Base-by-base conservation (phyloP, 2,329 filamentous ascomycete species). In the Aureobasidium sp. region DNA sequence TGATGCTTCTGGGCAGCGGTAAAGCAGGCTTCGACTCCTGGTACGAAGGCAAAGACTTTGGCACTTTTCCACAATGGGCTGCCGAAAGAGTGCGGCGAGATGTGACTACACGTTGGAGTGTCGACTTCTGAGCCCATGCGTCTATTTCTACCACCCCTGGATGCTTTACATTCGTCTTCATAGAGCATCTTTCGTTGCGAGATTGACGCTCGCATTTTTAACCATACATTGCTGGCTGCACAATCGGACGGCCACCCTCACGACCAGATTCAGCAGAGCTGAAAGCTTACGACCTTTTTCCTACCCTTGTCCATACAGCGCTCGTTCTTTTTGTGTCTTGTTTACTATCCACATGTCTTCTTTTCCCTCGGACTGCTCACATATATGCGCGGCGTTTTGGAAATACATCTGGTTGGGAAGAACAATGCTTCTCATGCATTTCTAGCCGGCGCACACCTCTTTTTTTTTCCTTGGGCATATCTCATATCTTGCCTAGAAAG, bases 1-100 rank as follows among this genome's bases (percentile, higher is more conserved):
- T 44, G 27, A 32, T 42, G 39, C 17, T 50, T 11, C 39, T 55
- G 4, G 45, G 45, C 6, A 51, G 39, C 8, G 53, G 45, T 25
- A 51, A 50, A 17, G 53, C 44, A 5, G 39, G 37, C 16, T 41
- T 50, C n/a, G 53, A 54, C 14, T 32, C 29, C 3, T 55, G 53
- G 53, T 45, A 55, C 32, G 40, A 53, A 10, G 32, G 19, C 38
- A 41, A 37, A 6, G 38, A 50, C 19, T 35, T 38, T 39, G 29
- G 21, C n/a, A n/a, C 35, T 1, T 44, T 55, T 14, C 52, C 53
- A 17, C 38, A 55, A 14, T 55, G 53, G 53, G 53, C 44, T 19
- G 44, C 35, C 34, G 53, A 55, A 3, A 51, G 53, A 25, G 39
- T 42, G 16, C 30, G 34, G 12, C 39, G 53, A 38, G 53, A 55